Evolutionary conservation across 495 filamentous ascomycete genomes (phyloP).

Genomic region (Aspergillus ellipticus): DNA sequence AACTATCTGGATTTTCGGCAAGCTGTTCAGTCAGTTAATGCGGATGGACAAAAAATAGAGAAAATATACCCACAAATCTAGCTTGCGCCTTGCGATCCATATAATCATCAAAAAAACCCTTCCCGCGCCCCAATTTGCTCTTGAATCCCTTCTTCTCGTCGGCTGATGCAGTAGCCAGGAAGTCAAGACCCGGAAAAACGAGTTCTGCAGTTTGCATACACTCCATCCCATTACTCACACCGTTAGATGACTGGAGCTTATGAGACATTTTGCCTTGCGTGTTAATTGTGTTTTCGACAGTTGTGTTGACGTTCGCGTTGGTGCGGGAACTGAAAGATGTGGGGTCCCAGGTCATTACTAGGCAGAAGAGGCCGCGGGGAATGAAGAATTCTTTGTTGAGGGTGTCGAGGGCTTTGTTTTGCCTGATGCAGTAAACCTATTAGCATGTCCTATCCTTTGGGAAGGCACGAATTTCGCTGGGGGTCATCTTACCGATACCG

Average conservation of each 20-base stretch:
- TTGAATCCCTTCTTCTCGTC: slow-evolving; percentile 5
- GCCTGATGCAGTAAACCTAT: slow-evolving; percentile 20
- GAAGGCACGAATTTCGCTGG: not conserved
- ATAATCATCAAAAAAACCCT: slow-evolving; percentile 42
- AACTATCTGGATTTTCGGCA: slow-evolving; percentile 20
- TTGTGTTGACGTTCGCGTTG: slow-evolving; percentile 11
- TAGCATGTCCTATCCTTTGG: slow-evolving; percentile 6
- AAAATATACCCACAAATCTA: slow-evolving; percentile 50
- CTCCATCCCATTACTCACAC: slow-evolving; percentile 38
- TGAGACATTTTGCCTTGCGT: slow-evolving; percentile 19
- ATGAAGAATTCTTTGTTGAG: slow-evolving; percentile 56
- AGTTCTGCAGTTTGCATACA: slow-evolving; percentile 46
- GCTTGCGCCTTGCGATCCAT: slow-evolving; percentile 43
- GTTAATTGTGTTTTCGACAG: slow-evolving; percentile 15
- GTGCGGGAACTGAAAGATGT: slow-evolving; percentile 24
- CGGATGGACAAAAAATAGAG: not conserved
- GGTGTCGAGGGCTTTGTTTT: slow-evolving; percentile 47
- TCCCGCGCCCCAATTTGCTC: slow-evolving; percentile 15
- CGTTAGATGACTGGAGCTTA: slow-evolving; percentile 29
- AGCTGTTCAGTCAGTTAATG: slow-evolving; percentile 8
- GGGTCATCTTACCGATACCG: slow-evolving; percentile 14
- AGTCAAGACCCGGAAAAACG: slow-evolving; percentile 38
- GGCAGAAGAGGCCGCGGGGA: slow-evolving; percentile 51
- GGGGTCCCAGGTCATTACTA: slow-evolving; percentile 54
- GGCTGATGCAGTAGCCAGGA: slow-evolving; percentile 1